Evolutionary conservation across 2,329 filamentous ascomycete species (phyloP).

Genomic region (Ophiostoma pallidulum): DNA sequence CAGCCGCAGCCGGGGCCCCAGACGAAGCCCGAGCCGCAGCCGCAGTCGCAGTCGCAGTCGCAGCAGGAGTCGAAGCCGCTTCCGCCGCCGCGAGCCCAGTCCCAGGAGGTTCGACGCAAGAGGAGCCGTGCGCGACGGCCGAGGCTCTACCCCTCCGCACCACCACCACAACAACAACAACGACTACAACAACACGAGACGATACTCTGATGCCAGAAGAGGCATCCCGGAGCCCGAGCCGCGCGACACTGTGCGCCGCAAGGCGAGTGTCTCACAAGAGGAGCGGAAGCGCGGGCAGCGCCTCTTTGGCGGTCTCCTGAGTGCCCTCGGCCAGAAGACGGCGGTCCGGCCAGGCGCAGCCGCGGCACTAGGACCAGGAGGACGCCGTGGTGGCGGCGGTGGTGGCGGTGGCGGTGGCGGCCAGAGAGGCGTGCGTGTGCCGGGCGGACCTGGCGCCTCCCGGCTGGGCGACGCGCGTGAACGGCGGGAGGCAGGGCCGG

Average conservation of each 20-base stretch:
- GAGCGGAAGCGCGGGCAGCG: constrained; percentile 79
- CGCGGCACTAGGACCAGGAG: too few relatives aligned
- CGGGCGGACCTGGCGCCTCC: constrained; percentile 42
- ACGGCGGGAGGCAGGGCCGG: constrained; percentile 37
- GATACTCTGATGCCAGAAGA: neutral
- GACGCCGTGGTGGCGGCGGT: constrained; percentile 72
- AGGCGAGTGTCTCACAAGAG: constrained; percentile 43
- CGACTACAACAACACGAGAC: too few relatives aligned
- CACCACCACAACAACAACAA: too few relatives aligned
- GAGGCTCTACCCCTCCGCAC: neutral
- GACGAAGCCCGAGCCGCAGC: neutral
- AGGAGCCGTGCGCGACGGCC: neutral
- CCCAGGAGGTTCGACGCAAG: neutral
- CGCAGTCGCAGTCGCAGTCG: neutral
- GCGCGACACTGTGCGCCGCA: constrained; percentile 6
- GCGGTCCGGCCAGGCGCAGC: constrained; percentile 54
- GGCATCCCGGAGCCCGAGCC: neutral
- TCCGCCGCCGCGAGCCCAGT: neutral
- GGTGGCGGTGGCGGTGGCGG: constrained; percentile 54
- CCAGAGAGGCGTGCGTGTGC: constrained; percentile 33
- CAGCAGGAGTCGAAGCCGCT: neutral
- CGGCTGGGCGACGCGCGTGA: too few relatives aligned
- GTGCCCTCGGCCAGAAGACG: constrained; percentile 62
- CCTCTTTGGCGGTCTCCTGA: constrained; percentile 74
- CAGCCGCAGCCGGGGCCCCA: neutral